These are phyloP conservation scores for Arthrinium puccinioides DNA, from an alignment of 2,329 filamentous ascomycete genomes.

Conservation along the genomic window DNA sequence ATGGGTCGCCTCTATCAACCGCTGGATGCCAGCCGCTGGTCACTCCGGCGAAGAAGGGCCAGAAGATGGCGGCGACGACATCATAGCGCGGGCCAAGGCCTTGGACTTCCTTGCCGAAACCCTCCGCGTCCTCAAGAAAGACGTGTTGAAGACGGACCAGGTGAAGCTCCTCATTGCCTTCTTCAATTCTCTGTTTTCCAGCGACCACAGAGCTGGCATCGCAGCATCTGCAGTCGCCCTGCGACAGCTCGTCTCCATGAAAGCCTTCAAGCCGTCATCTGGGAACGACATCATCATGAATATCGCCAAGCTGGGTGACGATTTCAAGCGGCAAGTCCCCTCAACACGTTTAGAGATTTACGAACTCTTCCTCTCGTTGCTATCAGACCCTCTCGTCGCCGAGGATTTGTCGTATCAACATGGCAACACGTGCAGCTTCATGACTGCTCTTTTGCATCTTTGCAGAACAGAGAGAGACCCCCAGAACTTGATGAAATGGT, in stretches of 20 bases:
- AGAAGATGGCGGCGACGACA: conserved; percentile 32
- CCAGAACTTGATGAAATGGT: conserved; percentile 50
- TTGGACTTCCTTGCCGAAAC: conserved; percentile 50
- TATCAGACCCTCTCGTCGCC: conserved; percentile 33
- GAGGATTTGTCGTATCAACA: conserved; percentile 37
- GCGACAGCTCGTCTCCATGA: conserved; percentile 40
- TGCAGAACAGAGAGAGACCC: conserved; percentile 51
- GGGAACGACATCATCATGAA: conserved; percentile 42
- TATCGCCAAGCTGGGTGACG: conserved; percentile 44
- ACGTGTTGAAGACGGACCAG: conserved; percentile 43
- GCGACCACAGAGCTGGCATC: conserved; percentile 53
- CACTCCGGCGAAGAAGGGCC: conserved; percentile 27
- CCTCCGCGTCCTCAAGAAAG: conserved; percentile 37
- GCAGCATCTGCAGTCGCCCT: conserved; percentile 46
- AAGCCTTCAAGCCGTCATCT: conserved; percentile 40
- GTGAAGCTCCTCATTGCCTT: conserved; percentile 43
- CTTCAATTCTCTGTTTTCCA: conserved; percentile 51
- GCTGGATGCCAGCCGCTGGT: conserved; percentile 44
- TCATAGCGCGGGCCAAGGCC: conserved; percentile 48
- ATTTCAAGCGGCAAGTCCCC: conserved; percentile 46
- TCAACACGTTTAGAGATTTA: conserved; percentile 47
- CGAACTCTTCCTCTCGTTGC: conserved; percentile 35
- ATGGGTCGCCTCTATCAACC: conserved; percentile 48
- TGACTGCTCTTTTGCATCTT: conserved; percentile 40
- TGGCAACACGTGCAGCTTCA: conserved; percentile 36